Evolutionary conservation across 1,284 basidiomycete species (phyloP).

Genomic region (Termitomyces sp.): DNA sequence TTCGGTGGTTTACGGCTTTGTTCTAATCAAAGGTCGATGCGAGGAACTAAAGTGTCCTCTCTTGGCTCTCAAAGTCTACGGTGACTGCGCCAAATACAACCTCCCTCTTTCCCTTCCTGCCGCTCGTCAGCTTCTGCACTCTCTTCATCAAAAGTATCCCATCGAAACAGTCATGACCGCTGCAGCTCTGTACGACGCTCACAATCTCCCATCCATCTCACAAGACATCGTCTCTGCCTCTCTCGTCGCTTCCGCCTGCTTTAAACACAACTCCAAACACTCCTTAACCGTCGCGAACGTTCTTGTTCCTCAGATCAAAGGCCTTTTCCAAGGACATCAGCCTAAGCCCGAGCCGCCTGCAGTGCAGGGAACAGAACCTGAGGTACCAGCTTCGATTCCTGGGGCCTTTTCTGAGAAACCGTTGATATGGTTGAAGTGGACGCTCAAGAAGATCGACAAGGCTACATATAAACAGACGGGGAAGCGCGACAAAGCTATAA

Average conservation of each 20-base stretch:
- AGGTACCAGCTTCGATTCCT: constrained; percentile 13
- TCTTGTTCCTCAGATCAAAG: constrained; percentile 37
- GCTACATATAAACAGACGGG: constrained; percentile 23
- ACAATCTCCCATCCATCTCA: constrained; percentile 46
- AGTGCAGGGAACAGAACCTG: constrained; percentile 12
- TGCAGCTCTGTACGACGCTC: constrained; percentile 47
- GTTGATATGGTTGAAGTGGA: constrained; percentile 33
- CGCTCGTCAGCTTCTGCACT: constrained; percentile 48
- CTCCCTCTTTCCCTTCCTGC: constrained; percentile 46
- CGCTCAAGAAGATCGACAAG: constrained; percentile 35
- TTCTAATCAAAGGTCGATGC: constrained; percentile 45
- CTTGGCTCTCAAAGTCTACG: constrained; percentile 56
- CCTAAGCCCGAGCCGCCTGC: constrained; percentile 17
- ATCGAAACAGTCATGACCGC: constrained; percentile 43
- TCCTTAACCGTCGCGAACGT: constrained; percentile 37
- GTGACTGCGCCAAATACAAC: constrained; percentile 55
- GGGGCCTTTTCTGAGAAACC: constrained; percentile 22
- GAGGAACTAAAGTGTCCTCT: constrained; percentile 47
- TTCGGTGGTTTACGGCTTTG: not conserved
- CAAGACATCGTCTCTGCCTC: constrained; percentile 53
- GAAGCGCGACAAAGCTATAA: constrained; percentile 22
- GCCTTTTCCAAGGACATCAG: constrained; percentile 21
- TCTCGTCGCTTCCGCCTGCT: constrained; percentile 51
- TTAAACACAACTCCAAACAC: constrained; percentile 34
- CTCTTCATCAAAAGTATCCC: constrained; percentile 42